A percentile compares a stretch with the other conserved stretches of the same genome.
These are phyloP conservation scores for Tremella yokohamensis DNA, from an alignment of 768 basidiomycete genomes.

Conservation along the genomic window DNA sequence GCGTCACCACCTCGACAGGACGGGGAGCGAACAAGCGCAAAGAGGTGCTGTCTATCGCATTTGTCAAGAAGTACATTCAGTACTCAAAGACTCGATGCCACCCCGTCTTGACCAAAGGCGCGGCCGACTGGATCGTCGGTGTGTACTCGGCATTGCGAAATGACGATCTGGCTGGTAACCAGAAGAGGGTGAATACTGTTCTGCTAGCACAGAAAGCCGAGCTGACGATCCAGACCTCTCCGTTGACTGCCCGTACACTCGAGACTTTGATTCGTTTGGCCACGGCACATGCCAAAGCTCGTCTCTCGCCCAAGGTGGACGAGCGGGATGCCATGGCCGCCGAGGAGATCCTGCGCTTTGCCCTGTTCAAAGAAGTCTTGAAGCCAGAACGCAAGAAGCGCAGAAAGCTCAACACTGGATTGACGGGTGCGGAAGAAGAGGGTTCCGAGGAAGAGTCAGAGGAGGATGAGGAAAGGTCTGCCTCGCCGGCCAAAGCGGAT, in stretches of 20 bases:
- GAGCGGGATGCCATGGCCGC: constrained; percentile 81
- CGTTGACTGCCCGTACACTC: constrained; percentile 94
- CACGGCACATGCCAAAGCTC: constrained; percentile 95
- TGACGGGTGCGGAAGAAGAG: constrained; percentile 53
- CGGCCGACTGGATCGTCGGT: constrained; percentile 87
- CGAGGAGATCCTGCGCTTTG: constrained; percentile 92
- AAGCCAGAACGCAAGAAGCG: constrained; percentile 77
- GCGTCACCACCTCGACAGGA: constrained; percentile 60
- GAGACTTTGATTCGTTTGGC: constrained; percentile 97
- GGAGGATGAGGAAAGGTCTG: constrained; percentile 57
- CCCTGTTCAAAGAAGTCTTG: constrained; percentile 94
- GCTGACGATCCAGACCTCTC: constrained; percentile 69
- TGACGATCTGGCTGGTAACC: constrained; percentile 82
- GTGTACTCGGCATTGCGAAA: constrained; percentile 89
- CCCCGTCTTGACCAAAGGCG: constrained; percentile 83
- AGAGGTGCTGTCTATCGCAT: constrained; percentile 85
- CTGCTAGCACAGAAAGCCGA: background rate
- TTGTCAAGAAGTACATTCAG: constrained; percentile 98
- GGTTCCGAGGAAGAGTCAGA: constrained; percentile 53
- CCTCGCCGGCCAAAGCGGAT: constrained; percentile 52
- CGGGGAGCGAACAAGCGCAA: constrained; percentile 60
- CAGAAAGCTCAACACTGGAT: constrained; percentile 73
- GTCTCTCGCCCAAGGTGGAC: constrained; percentile 79
- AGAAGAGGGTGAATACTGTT: constrained; percentile 64
- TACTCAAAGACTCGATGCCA: constrained; percentile 86